Evolutionary conservation across 176 grass and related monocot species (phyloP).

Genomic region (Eremochloa ophiuroides): DNA sequence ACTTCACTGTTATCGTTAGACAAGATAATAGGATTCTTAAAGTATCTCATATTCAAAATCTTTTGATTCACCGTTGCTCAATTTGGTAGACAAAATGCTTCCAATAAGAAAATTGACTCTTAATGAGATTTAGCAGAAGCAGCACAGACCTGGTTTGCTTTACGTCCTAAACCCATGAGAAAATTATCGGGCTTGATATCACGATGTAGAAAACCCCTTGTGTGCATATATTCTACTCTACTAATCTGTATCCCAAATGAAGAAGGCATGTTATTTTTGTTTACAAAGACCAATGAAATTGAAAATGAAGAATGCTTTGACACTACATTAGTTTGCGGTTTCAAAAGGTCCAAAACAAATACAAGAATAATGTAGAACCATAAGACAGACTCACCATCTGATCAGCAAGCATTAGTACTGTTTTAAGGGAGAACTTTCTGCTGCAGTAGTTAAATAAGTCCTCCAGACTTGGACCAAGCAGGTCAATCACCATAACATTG

Average conservation of each 20-base stretch:
- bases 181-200: conserved; percentile 91
- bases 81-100: neutral
- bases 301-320: neutral
- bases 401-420: conserved; percentile 84
- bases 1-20: neutral
- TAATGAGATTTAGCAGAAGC: neutral
- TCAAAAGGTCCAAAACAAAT: conserved; percentile 9
- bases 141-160: conserved; percentile 68
- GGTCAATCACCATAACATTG: conserved; percentile 83
- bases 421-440: conserved; percentile 77
- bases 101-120: neutral
- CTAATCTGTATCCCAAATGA: conserved; percentile 39
- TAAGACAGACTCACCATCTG: conserved; percentile 54
- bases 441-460: conserved; percentile 84
- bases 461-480: conserved; percentile 82
- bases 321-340: neutral
- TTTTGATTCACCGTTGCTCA: neutral
- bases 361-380: neutral
- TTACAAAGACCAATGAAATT: neutral
- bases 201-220: conserved; percentile 61
- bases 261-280: conserved; percentile 5
- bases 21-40: neutral
- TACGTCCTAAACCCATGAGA: conserved; percentile 75
- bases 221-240: conserved; percentile 67
- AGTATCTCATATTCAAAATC: neutral